Conservation (phyloP, 345 rosid genomes). For the Camelina hispida region DNA sequence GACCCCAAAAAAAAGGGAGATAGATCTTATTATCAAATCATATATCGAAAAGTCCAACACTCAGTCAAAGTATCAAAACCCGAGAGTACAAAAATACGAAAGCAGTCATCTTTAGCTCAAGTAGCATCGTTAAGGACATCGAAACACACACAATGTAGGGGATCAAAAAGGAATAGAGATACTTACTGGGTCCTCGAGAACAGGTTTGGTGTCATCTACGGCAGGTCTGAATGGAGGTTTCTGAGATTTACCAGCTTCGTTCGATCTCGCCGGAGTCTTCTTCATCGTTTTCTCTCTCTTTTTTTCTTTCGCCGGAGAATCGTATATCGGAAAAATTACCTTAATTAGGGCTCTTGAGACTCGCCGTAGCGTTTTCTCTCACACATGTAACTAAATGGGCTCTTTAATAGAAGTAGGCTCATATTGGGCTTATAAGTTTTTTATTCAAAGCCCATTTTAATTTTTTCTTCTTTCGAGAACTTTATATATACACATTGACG, state of each 20-base stretch:
- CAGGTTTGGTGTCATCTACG: constrained; percentile 73
- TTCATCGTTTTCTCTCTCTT: constrained; percentile 3
- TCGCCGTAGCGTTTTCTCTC: neutral
- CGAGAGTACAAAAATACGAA: neutral
- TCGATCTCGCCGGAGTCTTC: constrained; percentile 39
- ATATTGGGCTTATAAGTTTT: neutral
- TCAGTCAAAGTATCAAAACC: too few relatives aligned
- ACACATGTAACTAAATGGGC: constrained; percentile 12
- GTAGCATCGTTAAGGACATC: neutral
- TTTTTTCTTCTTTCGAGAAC: neutral
- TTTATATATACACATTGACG: constrained; percentile 4
- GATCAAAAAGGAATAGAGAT: constrained; percentile 12
- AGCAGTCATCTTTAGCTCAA: constrained; percentile 18
- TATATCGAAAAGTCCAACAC: neutral
- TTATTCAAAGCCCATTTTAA: constrained; percentile 22
- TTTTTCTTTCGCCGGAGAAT: constrained; percentile 25
- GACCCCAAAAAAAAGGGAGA: neutral
- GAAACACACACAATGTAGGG: neutral
- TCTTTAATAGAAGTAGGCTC: neutral
- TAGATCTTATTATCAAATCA: neutral
- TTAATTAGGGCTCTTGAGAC: neutral
- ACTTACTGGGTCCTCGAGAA: constrained; percentile 74
- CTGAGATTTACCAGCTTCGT: constrained; percentile 31
- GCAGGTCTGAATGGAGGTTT: constrained; percentile 72
- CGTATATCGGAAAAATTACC: neutral